Evolutionary conservation across 306 rosid species (phyloP), one percentile per base, ranked within the genome.

Genomic region (Quercus ilex): DNA sequence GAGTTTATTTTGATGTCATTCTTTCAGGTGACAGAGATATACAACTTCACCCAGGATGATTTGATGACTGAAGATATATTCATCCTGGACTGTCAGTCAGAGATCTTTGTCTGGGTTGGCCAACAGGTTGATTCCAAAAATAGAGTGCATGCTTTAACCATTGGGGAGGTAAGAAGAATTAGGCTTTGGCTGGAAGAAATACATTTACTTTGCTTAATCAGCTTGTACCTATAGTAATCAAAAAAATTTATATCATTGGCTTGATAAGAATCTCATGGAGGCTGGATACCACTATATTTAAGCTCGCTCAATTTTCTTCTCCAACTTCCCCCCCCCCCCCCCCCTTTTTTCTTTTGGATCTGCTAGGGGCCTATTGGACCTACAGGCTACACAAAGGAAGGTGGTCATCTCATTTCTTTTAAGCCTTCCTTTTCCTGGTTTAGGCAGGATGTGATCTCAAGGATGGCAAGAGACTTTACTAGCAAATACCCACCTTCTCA

Each of bases 1-100:
- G 77, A 78, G 70, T 75, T 85, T 85, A 77, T 84, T 81, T 82
- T 77, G 56, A 80, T 79, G n/a, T 80, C 28, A 20, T 80, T 72
- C 63, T 81, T 86, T 75, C 91, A 96, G 99, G 98, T 89, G 82
- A 84, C 62, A 19, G 99, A 96, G 89, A 87, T 96, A 78, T 82
- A 91, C 90, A 96, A 91, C 86, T 96, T 96, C 82, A 87, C 91
- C 83, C 99, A 96, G 85, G 99, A 96, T 49, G 99, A 96, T 89
- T 87, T 96, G 87, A 96, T 93, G 99, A 93, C 99, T 59, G 99
- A 96, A 88, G 99, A 96, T 74, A 86, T 89, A 69, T 91, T 86
- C 84, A 80, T 93, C 81, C 80, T 96, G 87, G 94, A 96, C 86
- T 88, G 91, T 82, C 93, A 93, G 84, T 84, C 92, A 6, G 93